Evolutionary conservation across 305 asterid species (phyloP).

Genomic region (Monarda citriodora): DNA sequence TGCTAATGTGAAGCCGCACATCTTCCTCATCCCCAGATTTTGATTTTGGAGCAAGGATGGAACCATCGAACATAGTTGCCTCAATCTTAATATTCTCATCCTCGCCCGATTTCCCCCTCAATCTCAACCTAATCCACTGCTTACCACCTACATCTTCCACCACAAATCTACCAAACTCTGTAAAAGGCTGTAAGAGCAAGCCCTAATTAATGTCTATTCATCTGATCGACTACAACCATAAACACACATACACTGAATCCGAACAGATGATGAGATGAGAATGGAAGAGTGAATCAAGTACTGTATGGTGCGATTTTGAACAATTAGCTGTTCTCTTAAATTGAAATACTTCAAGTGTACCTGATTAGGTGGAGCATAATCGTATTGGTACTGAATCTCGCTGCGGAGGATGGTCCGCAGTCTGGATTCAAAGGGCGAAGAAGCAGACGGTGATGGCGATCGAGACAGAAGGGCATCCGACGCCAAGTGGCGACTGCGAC

Average conservation of each 20-base stretch:
- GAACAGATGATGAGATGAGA: too few species aligned
- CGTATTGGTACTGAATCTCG: constrained; percentile 43
- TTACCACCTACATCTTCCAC: constrained; percentile 52
- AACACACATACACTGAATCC: too few species aligned
- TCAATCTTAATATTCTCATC: constrained; percentile 51
- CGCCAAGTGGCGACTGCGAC: constrained; percentile 4
- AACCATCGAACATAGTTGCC: constrained; percentile 58
- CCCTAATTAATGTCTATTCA: too few species aligned
- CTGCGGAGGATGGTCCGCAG: constrained; percentile 33
- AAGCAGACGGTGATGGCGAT: background rate
- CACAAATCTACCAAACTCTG: constrained; percentile 31
- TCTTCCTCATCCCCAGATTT: constrained; percentile 10
- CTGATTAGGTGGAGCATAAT: constrained; percentile 51
- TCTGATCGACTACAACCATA: too few species aligned
- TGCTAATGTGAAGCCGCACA: constrained; percentile 39
- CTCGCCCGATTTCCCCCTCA: constrained; percentile 28
- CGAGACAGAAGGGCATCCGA: background rate
- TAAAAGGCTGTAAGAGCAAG: constrained; percentile 1
- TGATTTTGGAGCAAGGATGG: constrained; percentile 12
- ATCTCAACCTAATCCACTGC: constrained; percentile 45
- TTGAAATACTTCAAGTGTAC: constrained; percentile 5
- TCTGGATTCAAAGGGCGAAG: constrained; percentile 36
- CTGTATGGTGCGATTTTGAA: too few species aligned
- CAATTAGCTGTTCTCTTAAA: too few species aligned
- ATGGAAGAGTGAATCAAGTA: too few species aligned